phyloP scores from a whole-genome alignment of 352 stramenopile species.

The Sclerospora graminicola region DNA sequence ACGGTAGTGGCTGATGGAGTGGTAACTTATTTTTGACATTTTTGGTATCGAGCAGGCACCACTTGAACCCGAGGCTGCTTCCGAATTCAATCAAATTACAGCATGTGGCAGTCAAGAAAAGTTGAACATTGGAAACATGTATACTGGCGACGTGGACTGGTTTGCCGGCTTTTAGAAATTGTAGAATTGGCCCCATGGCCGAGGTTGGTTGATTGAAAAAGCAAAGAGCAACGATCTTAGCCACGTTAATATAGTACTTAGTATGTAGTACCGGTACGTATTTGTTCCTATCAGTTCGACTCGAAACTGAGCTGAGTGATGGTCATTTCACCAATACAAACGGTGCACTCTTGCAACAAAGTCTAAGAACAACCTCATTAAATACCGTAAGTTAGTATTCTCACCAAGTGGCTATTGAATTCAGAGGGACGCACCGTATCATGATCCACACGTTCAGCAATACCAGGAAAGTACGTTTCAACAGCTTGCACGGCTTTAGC shows the following conservation, averaged over 20 bases:
- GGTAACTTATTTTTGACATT: neutral
- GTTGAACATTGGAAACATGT: slow-evolving; percentile 65
- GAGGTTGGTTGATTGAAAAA: neutral
- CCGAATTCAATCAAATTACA: slow-evolving; percentile 68
- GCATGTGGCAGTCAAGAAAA: slow-evolving; percentile 31
- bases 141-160: slow-evolving; percentile 65
- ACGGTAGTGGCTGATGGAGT: neutral
- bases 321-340: slow-evolving; percentile 37
- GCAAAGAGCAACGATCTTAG: slow-evolving; percentile 1
- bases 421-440: slow-evolving; percentile 19
- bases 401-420: neutral
- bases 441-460: slow-evolving; percentile 33
- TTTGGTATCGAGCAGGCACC: slow-evolving; percentile 34
- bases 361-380: slow-evolving; percentile 9
- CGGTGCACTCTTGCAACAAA: slow-evolving; percentile 30
- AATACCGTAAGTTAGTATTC: neutral
- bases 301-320: slow-evolving; percentile 13
- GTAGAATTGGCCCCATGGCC: slow-evolving; percentile 15
- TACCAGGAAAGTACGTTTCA: slow-evolving; percentile 49
- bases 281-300: slow-evolving; percentile 19
- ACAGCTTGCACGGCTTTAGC: slow-evolving; percentile 43
- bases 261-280: no score
- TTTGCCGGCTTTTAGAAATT: slow-evolving; percentile 55
- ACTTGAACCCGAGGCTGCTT: slow-evolving; percentile 50
- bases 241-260: slow-evolving; percentile 3